Conservation (phyloP, 73 alveolate species). For the Tetrahymena borealis region DNA sequence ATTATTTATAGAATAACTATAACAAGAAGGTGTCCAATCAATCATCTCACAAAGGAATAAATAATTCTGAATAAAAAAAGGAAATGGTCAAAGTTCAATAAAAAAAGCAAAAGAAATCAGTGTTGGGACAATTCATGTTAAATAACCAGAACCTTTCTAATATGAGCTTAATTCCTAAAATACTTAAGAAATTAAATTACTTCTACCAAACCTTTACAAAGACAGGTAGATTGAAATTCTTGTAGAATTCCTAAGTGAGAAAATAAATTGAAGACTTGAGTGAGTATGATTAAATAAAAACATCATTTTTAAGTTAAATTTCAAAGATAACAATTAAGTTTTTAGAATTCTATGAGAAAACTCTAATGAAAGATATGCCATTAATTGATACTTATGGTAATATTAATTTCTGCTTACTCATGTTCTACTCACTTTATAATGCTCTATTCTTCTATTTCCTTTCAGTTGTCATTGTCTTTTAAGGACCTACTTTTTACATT, state of each 20-base stretch:
- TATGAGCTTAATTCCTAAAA: neutral
- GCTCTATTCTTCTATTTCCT: neutral
- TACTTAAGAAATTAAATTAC: neutral
- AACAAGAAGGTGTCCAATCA: too few species aligned
- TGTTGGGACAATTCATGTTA: neutral
- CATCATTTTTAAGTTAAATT: neutral
- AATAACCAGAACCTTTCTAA: neutral
- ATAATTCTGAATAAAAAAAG: too few species aligned
- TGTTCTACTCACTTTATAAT: neutral
- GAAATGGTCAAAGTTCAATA: neutral
- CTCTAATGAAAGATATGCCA: neutral
- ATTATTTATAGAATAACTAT: too few species aligned
- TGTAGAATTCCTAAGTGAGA: neutral
- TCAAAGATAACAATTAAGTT: neutral
- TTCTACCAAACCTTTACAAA: neutral
- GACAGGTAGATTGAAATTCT: neutral
- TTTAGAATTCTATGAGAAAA: neutral
- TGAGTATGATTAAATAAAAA: neutral
- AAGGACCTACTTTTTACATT: neutral
- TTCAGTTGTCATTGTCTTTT: neutral
- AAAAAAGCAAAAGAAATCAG: neutral
- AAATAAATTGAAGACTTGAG: neutral
- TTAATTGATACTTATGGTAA: neutral
- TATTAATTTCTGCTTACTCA: neutral
- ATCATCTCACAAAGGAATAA: too few species aligned